Conservation (phyloP, 768 basidiomycete genomes). For the Hygrophoropsis aurantiaca region DNA sequence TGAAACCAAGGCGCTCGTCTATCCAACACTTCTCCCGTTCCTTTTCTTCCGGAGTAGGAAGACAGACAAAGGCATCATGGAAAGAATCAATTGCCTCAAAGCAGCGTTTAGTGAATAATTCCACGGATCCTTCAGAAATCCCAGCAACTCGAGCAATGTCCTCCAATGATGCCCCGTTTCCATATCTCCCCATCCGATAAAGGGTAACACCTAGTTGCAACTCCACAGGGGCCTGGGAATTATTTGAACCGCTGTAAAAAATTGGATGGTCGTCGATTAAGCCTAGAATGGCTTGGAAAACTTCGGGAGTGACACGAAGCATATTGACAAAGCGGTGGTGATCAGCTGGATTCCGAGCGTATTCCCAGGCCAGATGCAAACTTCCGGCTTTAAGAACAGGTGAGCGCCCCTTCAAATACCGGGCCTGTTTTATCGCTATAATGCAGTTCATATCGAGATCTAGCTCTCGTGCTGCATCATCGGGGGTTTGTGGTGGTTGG, state of each 20-base stretch:
- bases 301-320: conserved; percentile 8
- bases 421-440: conserved; percentile 1
- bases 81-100: conserved; percentile 31
- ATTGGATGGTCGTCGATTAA: conserved; percentile 29
- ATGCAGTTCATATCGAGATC: conserved; percentile 5
- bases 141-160: conserved; percentile 29
- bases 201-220: conserved; percentile 30
- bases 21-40: conserved; percentile 37
- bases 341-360: conserved; percentile 22
- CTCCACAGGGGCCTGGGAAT: conserved; percentile 28
- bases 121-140: conserved; percentile 27
- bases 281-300: conserved; percentile 18
- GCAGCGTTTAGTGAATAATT: conserved; percentile 26
- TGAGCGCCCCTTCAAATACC: background rate
- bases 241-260: conserved; percentile 27
- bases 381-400: conserved; percentile 22
- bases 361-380: conserved; percentile 25
- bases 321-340: conserved; percentile 13
- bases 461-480: background rate
- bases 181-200: conserved; percentile 26
- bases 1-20: conserved; percentile 29
- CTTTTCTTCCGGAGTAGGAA: conserved; percentile 29
- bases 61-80: conserved; percentile 30
- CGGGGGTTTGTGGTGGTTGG: background rate
- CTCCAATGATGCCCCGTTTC: conserved; percentile 29